Evolutionary conservation across 176 grass and related monocot genomes (phyloP).

Genomic region (Secale cereale): DNA sequence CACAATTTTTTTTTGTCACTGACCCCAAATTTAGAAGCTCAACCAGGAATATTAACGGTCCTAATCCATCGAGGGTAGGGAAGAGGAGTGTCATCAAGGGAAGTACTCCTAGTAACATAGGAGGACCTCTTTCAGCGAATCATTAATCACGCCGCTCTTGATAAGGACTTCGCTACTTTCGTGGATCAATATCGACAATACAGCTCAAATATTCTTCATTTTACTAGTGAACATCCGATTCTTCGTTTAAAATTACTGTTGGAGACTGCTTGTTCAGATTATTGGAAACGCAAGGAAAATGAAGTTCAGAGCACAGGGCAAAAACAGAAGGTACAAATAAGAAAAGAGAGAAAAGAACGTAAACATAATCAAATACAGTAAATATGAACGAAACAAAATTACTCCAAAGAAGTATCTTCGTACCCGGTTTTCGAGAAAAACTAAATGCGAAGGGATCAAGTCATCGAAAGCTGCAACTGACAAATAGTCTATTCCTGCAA

Average conservation of each 20-base stretch:
- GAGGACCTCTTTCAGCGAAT: background rate
- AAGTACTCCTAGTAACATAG: too few species aligned
- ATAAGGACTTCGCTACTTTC: background rate
- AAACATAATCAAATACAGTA: background rate
- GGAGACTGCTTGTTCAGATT: background rate
- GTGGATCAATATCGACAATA: background rate
- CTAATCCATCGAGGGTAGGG: background rate
- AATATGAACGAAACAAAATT: background rate
- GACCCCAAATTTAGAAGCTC: background rate
- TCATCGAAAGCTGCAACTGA: slow-evolving; percentile 56
- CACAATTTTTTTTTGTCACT: background rate
- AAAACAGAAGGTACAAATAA: background rate
- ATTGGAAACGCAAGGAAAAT: background rate
- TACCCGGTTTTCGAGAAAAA: slow-evolving; percentile 45
- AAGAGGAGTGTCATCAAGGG: background rate
- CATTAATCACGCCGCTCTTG: background rate
- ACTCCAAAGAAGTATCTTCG: background rate
- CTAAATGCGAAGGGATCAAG: slow-evolving; percentile 45
- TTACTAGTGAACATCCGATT: background rate
- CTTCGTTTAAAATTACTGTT: background rate
- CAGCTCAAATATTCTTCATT: background rate
- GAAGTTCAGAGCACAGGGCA: background rate
- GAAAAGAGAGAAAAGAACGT: background rate
- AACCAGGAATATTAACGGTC: background rate
- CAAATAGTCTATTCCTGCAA: slow-evolving; percentile 52